Conservation (phyloP, 192 early-diverging fungal genomes). For the Funneliformis mosseae region DNA sequence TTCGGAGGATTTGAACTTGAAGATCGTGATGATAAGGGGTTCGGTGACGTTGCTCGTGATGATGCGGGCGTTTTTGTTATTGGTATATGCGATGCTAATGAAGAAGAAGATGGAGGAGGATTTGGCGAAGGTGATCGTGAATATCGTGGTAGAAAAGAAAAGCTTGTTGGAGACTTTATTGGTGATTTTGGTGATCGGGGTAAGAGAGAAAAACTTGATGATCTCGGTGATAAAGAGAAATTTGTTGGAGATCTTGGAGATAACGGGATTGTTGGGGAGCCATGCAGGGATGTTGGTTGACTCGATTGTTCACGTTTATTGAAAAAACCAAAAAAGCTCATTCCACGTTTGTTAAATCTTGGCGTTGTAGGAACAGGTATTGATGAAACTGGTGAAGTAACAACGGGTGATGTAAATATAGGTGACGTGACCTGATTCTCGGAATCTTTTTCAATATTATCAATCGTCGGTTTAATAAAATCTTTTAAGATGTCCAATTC, state of each 20-base stretch:
- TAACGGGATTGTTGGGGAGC: background rate
- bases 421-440: background rate
- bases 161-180: background rate
- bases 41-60: background rate
- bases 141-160: background rate
- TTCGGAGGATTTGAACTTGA: background rate
- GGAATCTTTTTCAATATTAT: background rate
- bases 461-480: background rate
- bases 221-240: background rate
- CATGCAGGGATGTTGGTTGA: background rate
- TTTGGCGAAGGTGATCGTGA: background rate
- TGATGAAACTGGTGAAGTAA: background rate
- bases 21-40: background rate
- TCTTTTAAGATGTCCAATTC: background rate
- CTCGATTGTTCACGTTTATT: background rate
- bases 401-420: background rate
- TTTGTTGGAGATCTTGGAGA: background rate
- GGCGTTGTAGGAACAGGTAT: background rate
- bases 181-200: background rate
- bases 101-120: too few relatives aligned
- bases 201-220: too few relatives aligned
- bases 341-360: background rate
- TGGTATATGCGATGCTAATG: too few relatives aligned
- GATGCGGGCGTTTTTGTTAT: background rate
- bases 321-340: conserved; percentile 13